Evolutionary conservation across 2,329 filamentous ascomycete species (phyloP).

Genomic region (Fusarium sp.): DNA sequence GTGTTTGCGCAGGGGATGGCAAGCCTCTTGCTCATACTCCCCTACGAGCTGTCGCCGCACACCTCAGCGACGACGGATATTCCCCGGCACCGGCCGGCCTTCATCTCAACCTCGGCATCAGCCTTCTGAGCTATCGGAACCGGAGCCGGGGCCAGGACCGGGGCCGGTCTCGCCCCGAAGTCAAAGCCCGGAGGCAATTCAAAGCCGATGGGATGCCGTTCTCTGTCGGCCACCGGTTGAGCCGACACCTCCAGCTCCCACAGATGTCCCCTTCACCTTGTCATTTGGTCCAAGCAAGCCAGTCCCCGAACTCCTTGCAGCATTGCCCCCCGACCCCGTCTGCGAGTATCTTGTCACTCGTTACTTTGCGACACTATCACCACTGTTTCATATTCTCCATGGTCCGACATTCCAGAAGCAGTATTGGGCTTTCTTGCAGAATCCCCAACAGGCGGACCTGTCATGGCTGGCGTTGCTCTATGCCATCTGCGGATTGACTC

Average conservation of each 20-base stretch:
- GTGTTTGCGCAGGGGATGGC: conserved; percentile 7
- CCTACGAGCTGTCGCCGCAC: background rate
- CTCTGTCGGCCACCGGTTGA: background rate
- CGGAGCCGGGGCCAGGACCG: background rate
- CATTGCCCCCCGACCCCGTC: conserved; percentile 5
- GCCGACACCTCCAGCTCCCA: background rate
- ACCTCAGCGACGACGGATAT: background rate
- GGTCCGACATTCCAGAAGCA: conserved; percentile 28
- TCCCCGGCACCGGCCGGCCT: background rate
- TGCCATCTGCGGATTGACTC: conserved; percentile 21
- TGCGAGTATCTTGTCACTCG: conserved; percentile 22
- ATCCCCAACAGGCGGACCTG: conserved; percentile 1
- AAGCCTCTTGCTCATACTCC: background rate
- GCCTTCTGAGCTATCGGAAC: background rate
- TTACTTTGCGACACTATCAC: conserved; percentile 19
- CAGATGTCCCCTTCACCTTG: background rate
- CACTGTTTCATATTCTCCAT: conserved; percentile 31
- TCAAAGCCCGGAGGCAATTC: background rate
- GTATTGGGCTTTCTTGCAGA: conserved; percentile 15
- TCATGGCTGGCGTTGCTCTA: conserved; percentile 32
- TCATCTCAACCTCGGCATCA: background rate
- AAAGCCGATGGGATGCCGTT: background rate
- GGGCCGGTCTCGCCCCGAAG: background rate
- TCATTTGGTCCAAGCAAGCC: conserved; percentile 7
- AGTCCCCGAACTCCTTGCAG: conserved; percentile 5